Evolutionary conservation across 2,329 filamentous ascomycete genomes (phyloP).

Genomic region (Lachnellula subtilissima): DNA sequence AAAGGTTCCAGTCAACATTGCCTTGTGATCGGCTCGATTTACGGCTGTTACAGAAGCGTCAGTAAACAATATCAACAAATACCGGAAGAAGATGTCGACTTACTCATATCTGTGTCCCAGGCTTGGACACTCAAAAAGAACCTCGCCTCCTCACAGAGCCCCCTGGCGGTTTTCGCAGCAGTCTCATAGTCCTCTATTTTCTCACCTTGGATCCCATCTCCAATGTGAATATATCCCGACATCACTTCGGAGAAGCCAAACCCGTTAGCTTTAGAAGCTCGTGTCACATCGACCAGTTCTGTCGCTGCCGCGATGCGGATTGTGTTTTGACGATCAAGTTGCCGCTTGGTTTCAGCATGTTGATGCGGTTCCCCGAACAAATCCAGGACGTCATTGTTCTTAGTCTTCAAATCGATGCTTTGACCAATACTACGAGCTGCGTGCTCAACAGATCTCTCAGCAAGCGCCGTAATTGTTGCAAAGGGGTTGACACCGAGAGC

Average conservation of each 20-base stretch:
- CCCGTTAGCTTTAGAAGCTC: slow-evolving; percentile 38
- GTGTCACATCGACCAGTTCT: slow-evolving; percentile 32
- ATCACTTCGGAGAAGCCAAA: slow-evolving; percentile 62
- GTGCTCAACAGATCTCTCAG: slow-evolving; percentile 56
- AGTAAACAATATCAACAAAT: neutral
- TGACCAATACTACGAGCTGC: slow-evolving; percentile 39
- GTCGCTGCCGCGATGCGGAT: slow-evolving; percentile 38
- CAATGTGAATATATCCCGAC: slow-evolving; percentile 54
- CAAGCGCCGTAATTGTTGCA: slow-evolving; percentile 64
- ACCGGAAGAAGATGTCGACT: slow-evolving; percentile 6
- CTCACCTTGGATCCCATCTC: slow-evolving; percentile 38
- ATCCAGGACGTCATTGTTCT: slow-evolving; percentile 43
- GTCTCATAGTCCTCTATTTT: slow-evolving; percentile 48
- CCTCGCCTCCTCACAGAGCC: slow-evolving; percentile 50
- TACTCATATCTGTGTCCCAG: slow-evolving; percentile 45
- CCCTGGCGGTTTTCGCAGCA: slow-evolving; percentile 47
- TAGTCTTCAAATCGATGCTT: slow-evolving; percentile 41
- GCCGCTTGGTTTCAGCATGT: slow-evolving; percentile 8
- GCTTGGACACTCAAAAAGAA: slow-evolving; percentile 56
- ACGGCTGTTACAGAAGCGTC: slow-evolving; percentile 32
- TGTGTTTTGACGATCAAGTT: slow-evolving; percentile 16
- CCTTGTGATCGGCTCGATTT: slow-evolving; percentile 43
- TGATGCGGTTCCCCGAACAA: slow-evolving; percentile 48
- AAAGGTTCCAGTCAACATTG: slow-evolving; percentile 55
- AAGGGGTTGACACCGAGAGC: slow-evolving; percentile 62